Conservation (phyloP, 2,329 filamentous ascomycete genomes). For the Aspergillus alliaceus region DNA sequence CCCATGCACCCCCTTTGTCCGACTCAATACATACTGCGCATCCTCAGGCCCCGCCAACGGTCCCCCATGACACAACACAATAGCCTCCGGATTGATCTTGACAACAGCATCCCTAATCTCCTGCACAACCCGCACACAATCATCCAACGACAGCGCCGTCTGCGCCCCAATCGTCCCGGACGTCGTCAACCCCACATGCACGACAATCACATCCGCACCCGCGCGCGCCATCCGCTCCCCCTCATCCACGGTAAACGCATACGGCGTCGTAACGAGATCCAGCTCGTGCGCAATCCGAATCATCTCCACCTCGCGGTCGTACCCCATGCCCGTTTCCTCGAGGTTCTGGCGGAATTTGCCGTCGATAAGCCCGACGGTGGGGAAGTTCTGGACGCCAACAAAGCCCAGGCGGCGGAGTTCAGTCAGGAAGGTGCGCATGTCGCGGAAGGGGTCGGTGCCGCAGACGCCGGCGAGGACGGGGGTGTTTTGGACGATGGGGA, state of each 20-base stretch:
- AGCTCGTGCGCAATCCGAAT: constrained; percentile 59
- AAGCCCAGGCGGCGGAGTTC: constrained; percentile 65
- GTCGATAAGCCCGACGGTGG: constrained; percentile 70
- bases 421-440: constrained; percentile 60
- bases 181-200: constrained; percentile 68
- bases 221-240: constrained; percentile 62
- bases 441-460: constrained; percentile 67
- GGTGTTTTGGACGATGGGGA: constrained; percentile 63
- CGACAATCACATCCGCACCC: constrained; percentile 67
- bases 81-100: constrained; percentile 57
- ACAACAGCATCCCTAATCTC: constrained; percentile 63
- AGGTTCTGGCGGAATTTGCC: constrained; percentile 66
- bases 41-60: constrained; percentile 66
- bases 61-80: constrained; percentile 70
- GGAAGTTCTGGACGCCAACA: constrained; percentile 71
- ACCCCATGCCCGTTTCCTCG: constrained; percentile 72
- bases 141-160: constrained; percentile 62
- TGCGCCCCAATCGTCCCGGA: constrained; percentile 64
- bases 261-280: constrained; percentile 67
- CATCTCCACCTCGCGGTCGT: constrained; percentile 66
- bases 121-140: constrained; percentile 63
- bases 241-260: constrained; percentile 66
- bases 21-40: constrained; percentile 61
- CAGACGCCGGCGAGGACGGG: constrained; percentile 71
- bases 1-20: constrained; percentile 65